Conservation (phyloP, 2,329 filamentous ascomycete species). For the Leptodontidium sp. region DNA sequence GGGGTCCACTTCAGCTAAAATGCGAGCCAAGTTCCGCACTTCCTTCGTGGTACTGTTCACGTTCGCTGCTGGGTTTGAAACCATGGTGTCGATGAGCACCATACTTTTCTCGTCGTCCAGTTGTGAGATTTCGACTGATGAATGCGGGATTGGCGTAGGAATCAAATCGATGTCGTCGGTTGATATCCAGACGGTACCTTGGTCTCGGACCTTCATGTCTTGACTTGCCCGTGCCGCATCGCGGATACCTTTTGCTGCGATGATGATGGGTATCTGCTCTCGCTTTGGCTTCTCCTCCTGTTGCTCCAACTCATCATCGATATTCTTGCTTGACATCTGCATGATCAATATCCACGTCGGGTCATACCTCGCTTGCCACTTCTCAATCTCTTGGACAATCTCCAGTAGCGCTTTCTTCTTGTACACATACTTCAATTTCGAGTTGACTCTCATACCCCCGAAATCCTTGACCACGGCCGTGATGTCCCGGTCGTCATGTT, state of each 20-base stretch:
- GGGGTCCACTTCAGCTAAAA: slow-evolving; percentile 35
- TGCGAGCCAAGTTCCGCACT: slow-evolving; percentile 36
- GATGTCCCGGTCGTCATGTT: slow-evolving; percentile 24
- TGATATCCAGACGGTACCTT: slow-evolving; percentile 12
- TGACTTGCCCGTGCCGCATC: slow-evolving; percentile 21
- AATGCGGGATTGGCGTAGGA: slow-evolving; percentile 9
- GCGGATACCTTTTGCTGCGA: slow-evolving; percentile 29
- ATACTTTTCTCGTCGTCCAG: slow-evolving; percentile 13
- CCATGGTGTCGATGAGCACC: slow-evolving; percentile 32
- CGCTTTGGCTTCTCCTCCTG: slow-evolving; percentile 17
- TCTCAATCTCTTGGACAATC: slow-evolving; percentile 37
- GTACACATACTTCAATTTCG: slow-evolving; percentile 31
- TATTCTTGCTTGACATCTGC: slow-evolving; percentile 24
- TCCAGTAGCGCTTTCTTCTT: slow-evolving; percentile 29
- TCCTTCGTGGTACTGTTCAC: slow-evolving; percentile 30
- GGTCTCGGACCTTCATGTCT: neutral
- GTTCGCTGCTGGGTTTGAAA: slow-evolving; percentile 28
- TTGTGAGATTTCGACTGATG: slow-evolving; percentile 12
- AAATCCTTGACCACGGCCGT: slow-evolving; percentile 15
- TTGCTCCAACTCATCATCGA: slow-evolving; percentile 34
- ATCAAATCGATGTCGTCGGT: slow-evolving; percentile 14
- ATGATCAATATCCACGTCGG: slow-evolving; percentile 39
- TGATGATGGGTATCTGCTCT: slow-evolving; percentile 26
- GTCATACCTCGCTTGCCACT: slow-evolving; percentile 39
- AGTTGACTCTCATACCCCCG: slow-evolving; percentile 19